A percentile compares a stretch with the other conserved stretches of the same genome.
Conservation (phyloP, 176 grass and related monocot genomes). For the Rhipidocladum racemiflorum region DNA sequence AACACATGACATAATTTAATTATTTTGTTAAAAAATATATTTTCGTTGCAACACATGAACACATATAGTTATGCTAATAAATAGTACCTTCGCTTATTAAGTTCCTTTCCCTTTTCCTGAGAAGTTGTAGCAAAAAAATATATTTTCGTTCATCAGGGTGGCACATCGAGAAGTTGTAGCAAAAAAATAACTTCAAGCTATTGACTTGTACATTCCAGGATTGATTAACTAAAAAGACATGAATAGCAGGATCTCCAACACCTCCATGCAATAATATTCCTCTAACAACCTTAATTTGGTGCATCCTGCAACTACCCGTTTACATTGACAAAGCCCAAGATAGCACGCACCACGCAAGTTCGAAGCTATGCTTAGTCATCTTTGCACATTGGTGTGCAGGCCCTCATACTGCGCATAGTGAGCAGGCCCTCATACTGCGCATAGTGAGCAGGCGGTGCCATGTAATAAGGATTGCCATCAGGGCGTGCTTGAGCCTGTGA, state of each 20-base stretch:
- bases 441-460: constrained; percentile 36
- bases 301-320: constrained; percentile 17
- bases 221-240: not conserved
- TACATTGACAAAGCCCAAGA: constrained; percentile 13
- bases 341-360: not conserved
- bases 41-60: too few relatives aligned
- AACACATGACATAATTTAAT: too few relatives aligned
- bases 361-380: constrained; percentile 39
- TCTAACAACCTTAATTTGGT: not conserved
- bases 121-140: not conserved
- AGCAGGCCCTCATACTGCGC: constrained; percentile 36
- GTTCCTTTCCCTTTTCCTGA: not conserved
- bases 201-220: not conserved
- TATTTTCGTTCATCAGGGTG: constrained; percentile 2
- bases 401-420: constrained; percentile 40
- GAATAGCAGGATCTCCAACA: not conserved
- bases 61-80: too few relatives aligned
- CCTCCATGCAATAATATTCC: constrained; percentile 10
- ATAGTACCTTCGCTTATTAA: too few relatives aligned
- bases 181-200: not conserved
- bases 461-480: constrained; percentile 36
- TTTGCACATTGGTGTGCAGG: constrained; percentile 54
- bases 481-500: constrained; percentile 43
- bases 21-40: too few relatives aligned
- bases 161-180: not conserved